These are phyloP conservation scores for Suhomyces terraborum DNA, from an alignment of 1,139 yeast genomes.

Conservation along the genomic window DNA sequence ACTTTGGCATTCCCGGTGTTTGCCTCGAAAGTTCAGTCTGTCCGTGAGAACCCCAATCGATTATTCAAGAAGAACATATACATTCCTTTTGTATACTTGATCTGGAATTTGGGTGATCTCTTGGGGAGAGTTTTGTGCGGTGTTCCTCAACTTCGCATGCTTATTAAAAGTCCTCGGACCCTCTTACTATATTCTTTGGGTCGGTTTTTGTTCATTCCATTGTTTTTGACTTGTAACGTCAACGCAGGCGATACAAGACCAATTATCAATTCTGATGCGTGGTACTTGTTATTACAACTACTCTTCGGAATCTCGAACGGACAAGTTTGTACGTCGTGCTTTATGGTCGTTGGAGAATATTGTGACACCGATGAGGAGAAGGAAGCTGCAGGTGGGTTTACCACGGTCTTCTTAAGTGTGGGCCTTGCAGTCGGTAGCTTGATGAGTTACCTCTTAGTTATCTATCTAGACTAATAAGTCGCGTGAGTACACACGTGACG, in stretches of 20 bases:
- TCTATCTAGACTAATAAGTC: conserved; percentile 22
- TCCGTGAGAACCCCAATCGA: conserved; percentile 33
- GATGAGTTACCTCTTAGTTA: conserved; percentile 66
- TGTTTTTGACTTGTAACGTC: conserved; percentile 69
- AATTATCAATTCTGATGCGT: conserved; percentile 57
- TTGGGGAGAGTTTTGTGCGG: conserved; percentile 75
- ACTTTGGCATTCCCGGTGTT: conserved; percentile 87
- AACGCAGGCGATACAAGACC: conserved; percentile 34
- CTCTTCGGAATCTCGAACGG: conserved; percentile 87
- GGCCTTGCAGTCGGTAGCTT: conserved; percentile 81
- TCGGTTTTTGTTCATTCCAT: conserved; percentile 59
- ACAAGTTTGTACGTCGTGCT: conserved; percentile 75
- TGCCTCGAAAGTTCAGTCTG: conserved; percentile 70
- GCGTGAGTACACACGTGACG: background rate
- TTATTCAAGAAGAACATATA: conserved; percentile 53
- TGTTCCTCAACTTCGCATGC: conserved; percentile 37
- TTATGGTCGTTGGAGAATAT: conserved; percentile 72
- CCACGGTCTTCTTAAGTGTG: conserved; percentile 70
- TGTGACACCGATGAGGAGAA: conserved; percentile 61
- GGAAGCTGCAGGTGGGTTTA: conserved; percentile 94
- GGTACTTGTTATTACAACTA: conserved; percentile 71
- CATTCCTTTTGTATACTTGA: conserved; percentile 74
- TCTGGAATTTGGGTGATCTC: conserved; percentile 91
- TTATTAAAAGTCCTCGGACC: conserved; percentile 41
- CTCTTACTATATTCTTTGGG: conserved; percentile 54